Percentiles rank a stretch among this genome's conserved stretches.
phyloP scores from a whole-genome alignment of 371 early-diverging fungal genomes.

The Apophysomyces ossiformis region DNA sequence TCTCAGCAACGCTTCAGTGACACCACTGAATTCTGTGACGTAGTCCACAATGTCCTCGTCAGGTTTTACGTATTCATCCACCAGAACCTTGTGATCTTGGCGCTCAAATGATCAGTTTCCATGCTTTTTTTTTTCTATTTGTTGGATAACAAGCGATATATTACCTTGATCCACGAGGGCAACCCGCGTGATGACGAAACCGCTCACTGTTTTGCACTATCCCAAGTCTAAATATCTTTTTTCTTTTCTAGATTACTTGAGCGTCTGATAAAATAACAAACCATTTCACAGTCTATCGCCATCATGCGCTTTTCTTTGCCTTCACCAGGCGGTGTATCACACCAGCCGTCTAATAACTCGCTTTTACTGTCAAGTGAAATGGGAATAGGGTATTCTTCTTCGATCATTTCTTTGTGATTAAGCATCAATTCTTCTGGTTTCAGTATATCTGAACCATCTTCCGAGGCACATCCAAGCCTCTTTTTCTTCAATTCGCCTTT shows the following conservation, averaged over 20 bases:
- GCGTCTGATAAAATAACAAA: constrained; percentile 23
- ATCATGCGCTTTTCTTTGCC: constrained; percentile 43
- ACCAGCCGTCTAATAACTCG: constrained; percentile 44
- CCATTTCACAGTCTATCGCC: constrained; percentile 86
- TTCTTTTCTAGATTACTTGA: constrained; percentile 11
- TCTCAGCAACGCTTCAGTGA: constrained; percentile 53
- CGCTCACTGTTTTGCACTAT: constrained; percentile 68
- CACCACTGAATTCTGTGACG: constrained; percentile 71
- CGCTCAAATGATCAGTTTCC: constrained; percentile 43
- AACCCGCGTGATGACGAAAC: constrained; percentile 69
- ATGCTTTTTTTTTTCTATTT: not conserved
- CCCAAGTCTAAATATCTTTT: not conserved
- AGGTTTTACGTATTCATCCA: constrained; percentile 74
- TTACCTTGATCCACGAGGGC: constrained; percentile 59
- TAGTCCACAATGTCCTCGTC: constrained; percentile 67
- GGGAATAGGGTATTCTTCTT: constrained; percentile 56
- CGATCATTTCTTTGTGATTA: constrained; percentile 38
- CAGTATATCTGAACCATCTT: constrained; percentile 5
- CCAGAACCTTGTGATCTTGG: constrained; percentile 41
- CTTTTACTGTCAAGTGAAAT: constrained; percentile 29
- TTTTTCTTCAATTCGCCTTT: constrained; percentile 32
- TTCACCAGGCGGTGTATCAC: constrained; percentile 39
- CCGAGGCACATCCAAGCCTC: constrained; percentile 24
- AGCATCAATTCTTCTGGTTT: constrained; percentile 34
- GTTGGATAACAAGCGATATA: not conserved